Evolutionary conservation across 352 stramenopile species (phyloP).

Genomic region (Phytophthora tubulina): DNA sequence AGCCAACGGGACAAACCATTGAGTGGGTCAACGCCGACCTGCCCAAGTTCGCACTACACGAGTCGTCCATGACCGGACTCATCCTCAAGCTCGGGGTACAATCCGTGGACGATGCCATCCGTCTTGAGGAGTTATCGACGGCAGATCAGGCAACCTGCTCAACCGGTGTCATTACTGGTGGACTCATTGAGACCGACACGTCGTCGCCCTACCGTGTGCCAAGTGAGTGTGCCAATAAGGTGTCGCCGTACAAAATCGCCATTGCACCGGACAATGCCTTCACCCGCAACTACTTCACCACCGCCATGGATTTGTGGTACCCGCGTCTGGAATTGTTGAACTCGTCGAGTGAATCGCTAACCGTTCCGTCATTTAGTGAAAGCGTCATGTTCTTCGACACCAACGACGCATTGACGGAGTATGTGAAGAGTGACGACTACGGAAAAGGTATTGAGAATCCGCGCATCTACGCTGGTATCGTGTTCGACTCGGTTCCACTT

Average conservation of each 20-base stretch:
- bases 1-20: conserved; percentile 42
- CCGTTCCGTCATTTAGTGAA: conserved; percentile 56
- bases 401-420: conserved; percentile 50
- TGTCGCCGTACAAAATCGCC: conserved; percentile 68
- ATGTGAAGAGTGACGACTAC: conserved; percentile 56
- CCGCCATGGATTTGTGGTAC: conserved; percentile 64
- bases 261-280: conserved; percentile 64
- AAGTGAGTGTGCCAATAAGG: conserved; percentile 43
- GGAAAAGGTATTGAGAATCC: conserved; percentile 52
- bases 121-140: conserved; percentile 51
- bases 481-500: conserved; percentile 56
- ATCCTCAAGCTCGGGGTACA: conserved; percentile 58
- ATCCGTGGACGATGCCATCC: conserved; percentile 52
- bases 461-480: conserved; percentile 60
- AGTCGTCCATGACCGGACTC: conserved; percentile 69
- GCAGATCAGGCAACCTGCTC: conserved; percentile 40
- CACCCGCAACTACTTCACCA: conserved; percentile 65
- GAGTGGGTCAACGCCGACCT: conserved; percentile 44
- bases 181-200: conserved; percentile 45
- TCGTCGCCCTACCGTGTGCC: conserved; percentile 50
- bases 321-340: conserved; percentile 54
- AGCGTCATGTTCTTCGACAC: conserved; percentile 60
- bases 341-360: conserved; percentile 25
- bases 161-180: conserved; percentile 40
- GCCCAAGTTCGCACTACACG: conserved; percentile 58